Conservation (phyloP, 2,329 filamentous ascomycete genomes). For the Verticillium alfalfae region DNA sequence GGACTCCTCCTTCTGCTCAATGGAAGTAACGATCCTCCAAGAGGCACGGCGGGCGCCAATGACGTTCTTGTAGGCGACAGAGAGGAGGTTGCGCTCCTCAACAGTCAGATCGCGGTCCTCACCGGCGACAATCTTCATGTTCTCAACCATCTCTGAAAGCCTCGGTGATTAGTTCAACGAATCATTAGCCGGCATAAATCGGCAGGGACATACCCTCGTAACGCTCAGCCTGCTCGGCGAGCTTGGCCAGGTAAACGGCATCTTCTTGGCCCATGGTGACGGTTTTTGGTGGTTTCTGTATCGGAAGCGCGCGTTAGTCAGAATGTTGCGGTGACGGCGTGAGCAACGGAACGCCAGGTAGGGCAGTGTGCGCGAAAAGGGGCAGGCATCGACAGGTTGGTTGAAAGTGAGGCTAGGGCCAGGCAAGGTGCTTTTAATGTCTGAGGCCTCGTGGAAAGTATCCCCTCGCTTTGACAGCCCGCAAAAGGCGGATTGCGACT, state of each 20-base stretch:
- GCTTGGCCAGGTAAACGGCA: conserved; percentile 99
- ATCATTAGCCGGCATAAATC: neutral
- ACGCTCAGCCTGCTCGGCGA: conserved; percentile 99
- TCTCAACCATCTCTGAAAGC: conserved; percentile 90
- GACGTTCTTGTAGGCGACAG: conserved; percentile 98
- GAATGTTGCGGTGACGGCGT: neutral
- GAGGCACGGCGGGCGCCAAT: conserved; percentile 94
- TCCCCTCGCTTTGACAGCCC: neutral
- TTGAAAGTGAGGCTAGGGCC: conserved; percentile 8
- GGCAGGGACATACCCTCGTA: conserved; percentile 78
- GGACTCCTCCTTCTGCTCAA: conserved; percentile 99
- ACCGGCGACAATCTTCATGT: conserved; percentile 98
- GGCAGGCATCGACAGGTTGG: conserved; percentile 10
- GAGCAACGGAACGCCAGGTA: neutral
- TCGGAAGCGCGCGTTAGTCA: neutral
- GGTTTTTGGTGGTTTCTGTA: conserved; percentile 16
- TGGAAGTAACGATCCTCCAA: conserved; percentile 97
- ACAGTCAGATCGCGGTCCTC: conserved; percentile 79
- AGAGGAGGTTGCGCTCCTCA: conserved; percentile 95
- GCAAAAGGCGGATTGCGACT: conserved; percentile 10
- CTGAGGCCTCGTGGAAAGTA: neutral
- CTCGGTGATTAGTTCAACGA: conserved; percentile 5
- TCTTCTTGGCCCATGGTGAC: conserved; percentile 97
- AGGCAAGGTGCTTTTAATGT: conserved; percentile 5
- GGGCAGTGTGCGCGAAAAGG: neutral